phyloP scores from a whole-genome alignment of 805 yeast species.

The Wickerhamomyces ciferrii region DNA sequence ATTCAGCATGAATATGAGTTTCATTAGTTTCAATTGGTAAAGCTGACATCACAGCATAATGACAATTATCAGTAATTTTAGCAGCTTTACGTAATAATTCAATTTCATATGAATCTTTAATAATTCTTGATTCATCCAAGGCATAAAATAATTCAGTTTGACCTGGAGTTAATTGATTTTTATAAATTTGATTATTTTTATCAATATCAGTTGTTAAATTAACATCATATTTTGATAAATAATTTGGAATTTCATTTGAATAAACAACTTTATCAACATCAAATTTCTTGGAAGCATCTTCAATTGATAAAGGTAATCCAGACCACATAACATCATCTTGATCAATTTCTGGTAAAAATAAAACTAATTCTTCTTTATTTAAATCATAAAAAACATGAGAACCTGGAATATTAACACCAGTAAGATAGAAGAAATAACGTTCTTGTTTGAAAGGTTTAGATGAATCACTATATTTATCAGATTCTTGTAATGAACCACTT shows the following conservation, averaged over 20 bases:
- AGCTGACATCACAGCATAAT: constrained; percentile 89
- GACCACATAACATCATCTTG: constrained; percentile 95
- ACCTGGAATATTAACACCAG: constrained; percentile 82
- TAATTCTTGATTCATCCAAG: constrained; percentile 79
- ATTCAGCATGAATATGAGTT: constrained; percentile 93
- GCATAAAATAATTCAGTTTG: constrained; percentile 58
- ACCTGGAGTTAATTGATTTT: constrained; percentile 33
- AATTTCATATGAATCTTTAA: constrained; percentile 82
- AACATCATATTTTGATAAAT: constrained; percentile 21
- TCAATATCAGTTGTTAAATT: constrained; percentile 54
- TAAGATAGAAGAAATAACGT: constrained; percentile 81
- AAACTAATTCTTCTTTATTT: constrained; percentile 47
- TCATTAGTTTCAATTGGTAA: constrained; percentile 83
- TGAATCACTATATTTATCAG: constrained; percentile 76
- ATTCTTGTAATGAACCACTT: constrained; percentile 54
- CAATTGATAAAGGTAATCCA: constrained; percentile 71
- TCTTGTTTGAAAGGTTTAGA: constrained; percentile 79
- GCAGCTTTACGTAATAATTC: constrained; percentile 76
- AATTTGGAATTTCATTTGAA: constrained; percentile 39
- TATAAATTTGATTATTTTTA: constrained; percentile 29
- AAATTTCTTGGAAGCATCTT: constrained; percentile 57
- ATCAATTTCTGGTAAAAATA: constrained; percentile 82
- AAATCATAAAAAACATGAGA: constrained; percentile 59
- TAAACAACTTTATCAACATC: constrained; percentile 84
- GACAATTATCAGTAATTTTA: constrained; percentile 81